A percentile compares a stretch with the other conserved stretches of the same genome.
Evolutionary conservation across 306 rosid species (phyloP).

Genomic region (Dryas alaskensis): DNA sequence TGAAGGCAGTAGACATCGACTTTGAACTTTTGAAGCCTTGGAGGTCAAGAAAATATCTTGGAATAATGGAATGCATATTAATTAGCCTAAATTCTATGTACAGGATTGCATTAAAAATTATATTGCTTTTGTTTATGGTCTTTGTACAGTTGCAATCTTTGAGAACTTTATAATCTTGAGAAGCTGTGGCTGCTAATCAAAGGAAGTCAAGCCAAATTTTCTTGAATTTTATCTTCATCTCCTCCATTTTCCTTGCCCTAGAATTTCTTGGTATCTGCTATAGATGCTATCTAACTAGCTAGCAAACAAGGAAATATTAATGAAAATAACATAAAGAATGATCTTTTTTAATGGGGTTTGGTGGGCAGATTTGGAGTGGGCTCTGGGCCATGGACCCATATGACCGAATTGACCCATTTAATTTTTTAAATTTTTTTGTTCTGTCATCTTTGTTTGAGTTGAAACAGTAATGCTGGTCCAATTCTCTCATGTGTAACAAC

Average conservation of each 20-base stretch:
- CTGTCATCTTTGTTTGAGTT: too few relatives aligned
- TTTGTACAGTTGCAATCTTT: not conserved
- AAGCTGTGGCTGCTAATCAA: not conserved
- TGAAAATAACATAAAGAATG: not conserved
- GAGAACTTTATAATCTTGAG: not conserved
- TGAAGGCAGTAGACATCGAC: slow-evolving; percentile 6
- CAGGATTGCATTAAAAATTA: not conserved
- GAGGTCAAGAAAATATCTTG: not conserved
- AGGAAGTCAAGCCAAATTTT: slow-evolving; percentile 1
- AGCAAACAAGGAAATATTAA: not conserved
- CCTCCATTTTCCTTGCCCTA: not conserved
- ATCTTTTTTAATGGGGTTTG: not conserved
- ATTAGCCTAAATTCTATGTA: not conserved
- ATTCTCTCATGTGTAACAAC: not conserved
- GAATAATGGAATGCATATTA: not conserved
- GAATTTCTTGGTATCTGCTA: not conserved
- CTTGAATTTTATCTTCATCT: not conserved
- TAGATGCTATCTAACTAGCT: not conserved
- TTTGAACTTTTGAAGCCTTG: not conserved
- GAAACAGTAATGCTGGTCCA: not conserved
- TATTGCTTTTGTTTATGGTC: not conserved
- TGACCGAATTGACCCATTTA: not conserved
- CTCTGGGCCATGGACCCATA: not conserved
- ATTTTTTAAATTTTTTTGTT: not conserved
- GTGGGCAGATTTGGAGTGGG: not conserved